Evolutionary conservation across 208 protist genomes (phyloP), one percentile per base, ranked within the genome.

Genomic region (Acanthamoeba healyi): DNA sequence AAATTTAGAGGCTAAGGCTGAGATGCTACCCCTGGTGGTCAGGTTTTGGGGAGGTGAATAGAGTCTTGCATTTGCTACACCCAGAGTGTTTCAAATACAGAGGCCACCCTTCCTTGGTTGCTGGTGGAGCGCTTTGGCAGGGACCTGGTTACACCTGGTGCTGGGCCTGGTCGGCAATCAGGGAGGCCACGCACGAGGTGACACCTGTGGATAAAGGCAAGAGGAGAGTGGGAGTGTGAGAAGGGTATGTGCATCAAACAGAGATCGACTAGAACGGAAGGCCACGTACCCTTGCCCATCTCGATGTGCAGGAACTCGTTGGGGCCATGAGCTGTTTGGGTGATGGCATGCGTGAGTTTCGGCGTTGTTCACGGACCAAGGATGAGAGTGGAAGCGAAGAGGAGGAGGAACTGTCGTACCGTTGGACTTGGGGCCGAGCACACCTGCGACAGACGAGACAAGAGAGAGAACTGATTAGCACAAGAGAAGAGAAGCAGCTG

Each of bases 261-360:
- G 19, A 44, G 2, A 29, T 24, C 14, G 5, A 58, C 0, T 5
- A 7, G 29, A 32, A 36, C 44, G 2, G 42, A 22, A 38, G n/a
- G 29, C 38, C 7, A 38, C 77, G 84, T 61, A 91, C 84, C 89
- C 51, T 93, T 93, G 89, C 89, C 89, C 90, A 98, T 99, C 12
- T 95, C 84, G 81, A 99, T 97, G 93, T 99, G 96, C 22, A 99
- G 94, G 92, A 98, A 99, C 95, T 99, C 98, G 94, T 99, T 99
- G 32, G 98, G 98, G 26, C 98, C 98, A 94, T 99, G 98, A 19
- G 98, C 98, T 91, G 61, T 36, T 19, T 15, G 44, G 26, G 1
- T 22, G 2, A 70, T 24, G 19, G n/a, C 4, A 42, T 67, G 17
- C 0, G 81, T 70, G 34, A 34, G 17, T 54, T 0, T 24, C 0